Base-by-base conservation (phyloP, 2,329 filamentous ascomycete species). In the Fusarium hostae region DNA sequence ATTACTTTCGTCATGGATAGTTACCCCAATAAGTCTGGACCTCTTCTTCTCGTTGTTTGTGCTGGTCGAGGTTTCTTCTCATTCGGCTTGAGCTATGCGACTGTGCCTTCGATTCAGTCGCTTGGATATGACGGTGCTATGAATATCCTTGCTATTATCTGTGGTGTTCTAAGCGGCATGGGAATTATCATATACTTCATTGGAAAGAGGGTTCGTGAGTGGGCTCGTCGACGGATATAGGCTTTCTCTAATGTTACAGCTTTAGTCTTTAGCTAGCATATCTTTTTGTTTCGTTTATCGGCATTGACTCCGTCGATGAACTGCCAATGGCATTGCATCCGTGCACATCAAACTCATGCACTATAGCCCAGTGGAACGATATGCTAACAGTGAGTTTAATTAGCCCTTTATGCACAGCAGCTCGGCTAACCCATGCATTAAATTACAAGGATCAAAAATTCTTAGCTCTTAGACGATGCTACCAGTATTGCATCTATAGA, bases 1-100 rank as follows among this genome's bases (percentile, higher is more conserved):
- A 65, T 66, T 6, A 66, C 63, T 1, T 66, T 65, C 0, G 51
- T 65, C 4, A 66, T 66, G 60, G 63, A 66, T 3, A 65, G 60
- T 12, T 66, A 65, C 2, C 63, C 63, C 6, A 65, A 48, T 3
- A 65, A 66, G 4, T 58, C 63, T 2, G 63, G 50, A 1, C 60
- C 50, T 16, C 43, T 66, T 0, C 60, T 66, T 4, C 60, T 66
- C 1, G 50, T 66, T 0, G 60, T 66, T 7, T 66, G 63, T 0
- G 63, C 60, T 7, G 63, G 63, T 22, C 9, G 63, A 2, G 63
- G 63, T 0, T 66, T 66, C 0, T 37, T 66, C 4, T 66, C 63
- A 0, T 66, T 66, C 1, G 63, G 63, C 0, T 30, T 66, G 51
- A 65, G 63, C 2, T 66, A 66, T 3, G 43, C 63, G 0, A 66